These are phyloP conservation scores for Picea abies DNA, from an alignment of 83 land plant species.

Conservation along the genomic window DNA sequence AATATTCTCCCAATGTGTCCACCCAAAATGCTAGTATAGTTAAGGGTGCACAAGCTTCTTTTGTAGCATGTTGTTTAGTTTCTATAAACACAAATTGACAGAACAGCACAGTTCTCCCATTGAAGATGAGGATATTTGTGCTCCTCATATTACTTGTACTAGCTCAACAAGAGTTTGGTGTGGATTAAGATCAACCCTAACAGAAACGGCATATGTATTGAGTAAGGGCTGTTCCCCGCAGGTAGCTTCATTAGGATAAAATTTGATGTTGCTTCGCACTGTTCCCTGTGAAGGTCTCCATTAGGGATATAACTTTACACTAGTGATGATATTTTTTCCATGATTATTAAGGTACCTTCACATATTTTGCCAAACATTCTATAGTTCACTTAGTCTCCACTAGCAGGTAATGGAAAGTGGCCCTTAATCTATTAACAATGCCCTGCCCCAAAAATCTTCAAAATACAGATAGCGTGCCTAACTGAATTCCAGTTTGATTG, in stretches of 20 bases:
- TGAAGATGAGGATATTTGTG: background rate
- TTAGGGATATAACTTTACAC: no score
- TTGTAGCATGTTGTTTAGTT: background rate
- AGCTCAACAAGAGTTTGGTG: no score
- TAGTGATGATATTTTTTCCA: no score
- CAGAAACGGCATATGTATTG: no score
- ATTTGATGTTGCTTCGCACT: no score
- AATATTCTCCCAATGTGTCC: background rate
- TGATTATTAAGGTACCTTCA: background rate
- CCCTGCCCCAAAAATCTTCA: background rate
- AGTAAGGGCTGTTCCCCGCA: no score
- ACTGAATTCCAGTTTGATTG: no score
- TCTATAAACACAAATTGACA: background rate
- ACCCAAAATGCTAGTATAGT: background rate
- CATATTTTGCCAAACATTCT: background rate
- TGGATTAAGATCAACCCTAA: no score
- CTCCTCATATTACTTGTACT: no score
- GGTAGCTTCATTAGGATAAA: no score
- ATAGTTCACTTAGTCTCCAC: background rate
- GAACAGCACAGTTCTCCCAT: background rate
- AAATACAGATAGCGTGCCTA: background rate
- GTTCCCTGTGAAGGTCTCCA: no score
- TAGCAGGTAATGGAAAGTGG: background rate
- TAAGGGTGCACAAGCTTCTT: constrained; percentile 4
- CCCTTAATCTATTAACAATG: background rate